Evolutionary conservation across 805 yeast genomes (phyloP), one percentile per base, ranked within the genome.

Genomic region (Candida silvatica): DNA sequence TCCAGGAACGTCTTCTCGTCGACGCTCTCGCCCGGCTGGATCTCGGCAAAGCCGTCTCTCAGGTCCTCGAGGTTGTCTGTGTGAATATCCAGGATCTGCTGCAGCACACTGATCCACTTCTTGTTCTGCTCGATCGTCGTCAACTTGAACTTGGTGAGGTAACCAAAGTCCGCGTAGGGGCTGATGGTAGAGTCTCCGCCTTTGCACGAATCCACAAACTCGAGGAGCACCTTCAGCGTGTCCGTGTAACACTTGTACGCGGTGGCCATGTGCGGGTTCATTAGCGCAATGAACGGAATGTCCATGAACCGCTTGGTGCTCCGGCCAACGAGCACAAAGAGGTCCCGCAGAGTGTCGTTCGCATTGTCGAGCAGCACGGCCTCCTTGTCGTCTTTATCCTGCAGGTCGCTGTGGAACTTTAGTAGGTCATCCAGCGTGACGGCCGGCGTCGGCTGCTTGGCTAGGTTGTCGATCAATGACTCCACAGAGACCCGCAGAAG

Each of bases 261-360:
- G 46, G 74, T 74, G 8, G 90, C 80, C 34, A 90, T 79, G 48
- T 84, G 76, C 5, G 97, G 97, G 52, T 90, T 90, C 41, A 90
- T 58, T 37, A 87, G 80, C 31, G 80, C 86, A 45, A 88, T 69
- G 54, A 86, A 90, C 0, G 96, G 96, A 36, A 90, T 61, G 29
- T 69, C 64, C 42, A 90, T 70, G 44, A 90, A 74, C 20, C 79
- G 80, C 22, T 69, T 67, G 14, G 87, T 56, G 42, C 96, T 65
- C 36, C 78, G 73, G 6, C 94, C 84, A 37, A 86, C 77, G 45
- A 73, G 67, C 1, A 74, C 67, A 17, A 81, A 52, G 29, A 82
- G 49, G 32, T 67, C 63, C 39, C 74, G 71, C 12, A 79, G 61
- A 0, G 87, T 77, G 11, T 71, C 71, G 29, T 67, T 64, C 0